Base-by-base conservation (phyloP, 1,284 basidiomycete genomes). In the Coniferiporia sulphurascens region DNA sequence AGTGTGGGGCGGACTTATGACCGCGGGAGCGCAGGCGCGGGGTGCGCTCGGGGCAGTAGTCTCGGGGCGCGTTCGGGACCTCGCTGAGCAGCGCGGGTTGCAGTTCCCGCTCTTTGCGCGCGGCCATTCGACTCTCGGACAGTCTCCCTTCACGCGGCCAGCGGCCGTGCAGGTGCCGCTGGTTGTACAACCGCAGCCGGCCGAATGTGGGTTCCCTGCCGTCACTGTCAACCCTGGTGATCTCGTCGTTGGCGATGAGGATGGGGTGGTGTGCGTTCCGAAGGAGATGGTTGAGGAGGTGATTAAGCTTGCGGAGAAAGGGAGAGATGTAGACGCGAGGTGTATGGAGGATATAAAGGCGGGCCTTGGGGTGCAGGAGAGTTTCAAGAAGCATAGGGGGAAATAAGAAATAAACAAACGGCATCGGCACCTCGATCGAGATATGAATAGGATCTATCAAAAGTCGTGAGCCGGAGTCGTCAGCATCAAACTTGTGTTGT, bases 1-100 rank as follows among this genome's bases (percentile, higher is more conserved):
- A 0, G 88, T 93, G 0, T 95, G 94, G 90, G 94, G 94, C 7
- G 94, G 93, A 2, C 80, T 96, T 36, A 93, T 96, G 91, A 88
- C 91, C 1, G 87, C 90, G 0, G 87, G 92, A 15, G 92, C 93
- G 0, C 82, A 85, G 67, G 76, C 81, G 12, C 82, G 86, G 46
- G 81, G 80, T 21, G 85, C 85, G 4, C 73, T 78, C 15, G 93
- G 91, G 5, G 90, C 91, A 38, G 77, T 96, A 52, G 86, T 96
- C 57, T 88, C 86, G 52, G 93, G 93, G 1, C 81, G 91, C 10
- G 92, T 90, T 73, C 82, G 94, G 63, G 93, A 96, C 71, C 70
- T 94, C 10, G 74, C 77, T 2, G 94, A 96, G 72, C 90, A 93
- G 66, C 80, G 85, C 46, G 76, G 76, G 3, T 74, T 83, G 3